These are phyloP conservation scores for Oryza longistaminata DNA, from an alignment of 176 grass and related monocot species.

Conservation along the genomic window DNA sequence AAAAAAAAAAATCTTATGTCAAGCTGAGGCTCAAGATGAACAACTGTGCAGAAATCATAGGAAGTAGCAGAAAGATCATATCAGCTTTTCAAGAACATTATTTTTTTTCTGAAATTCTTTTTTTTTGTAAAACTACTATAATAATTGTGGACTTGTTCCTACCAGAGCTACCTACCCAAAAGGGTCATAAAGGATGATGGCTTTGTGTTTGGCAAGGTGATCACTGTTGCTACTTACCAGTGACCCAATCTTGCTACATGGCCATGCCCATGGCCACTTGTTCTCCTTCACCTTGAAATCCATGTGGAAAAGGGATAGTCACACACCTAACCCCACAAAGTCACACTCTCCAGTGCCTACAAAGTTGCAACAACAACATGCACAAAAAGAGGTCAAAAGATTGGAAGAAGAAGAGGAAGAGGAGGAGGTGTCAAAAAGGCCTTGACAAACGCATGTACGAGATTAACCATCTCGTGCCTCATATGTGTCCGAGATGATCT, in stretches of 20 bases:
- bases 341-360: constrained; percentile 7
- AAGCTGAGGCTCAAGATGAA: not conserved
- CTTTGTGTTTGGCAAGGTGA: not conserved
- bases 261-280: constrained; percentile 37
- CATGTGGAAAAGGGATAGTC: constrained; percentile 22
- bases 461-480: constrained; percentile 31
- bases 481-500: not conserved
- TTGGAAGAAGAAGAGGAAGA: not conserved
- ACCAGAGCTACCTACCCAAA: constrained; percentile 29
- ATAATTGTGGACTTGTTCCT: constrained; percentile 24
- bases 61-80: not conserved
- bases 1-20: not conserved
- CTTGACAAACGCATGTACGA: constrained; percentile 22
- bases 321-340: constrained; percentile 3
- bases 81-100: not conserved
- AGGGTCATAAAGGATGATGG: constrained; percentile 12
- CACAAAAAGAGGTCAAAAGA: constrained; percentile 33
- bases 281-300: constrained; percentile 6
- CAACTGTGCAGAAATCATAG: not conserved
- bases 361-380: not conserved
- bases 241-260: constrained; percentile 32
- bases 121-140: not conserved
- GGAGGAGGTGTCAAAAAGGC: not conserved
- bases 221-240: not conserved
- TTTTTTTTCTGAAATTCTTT: no score